Conservation (phyloP, 1,284 basidiomycete genomes). For the Pseudozyma thailandica region DNA sequence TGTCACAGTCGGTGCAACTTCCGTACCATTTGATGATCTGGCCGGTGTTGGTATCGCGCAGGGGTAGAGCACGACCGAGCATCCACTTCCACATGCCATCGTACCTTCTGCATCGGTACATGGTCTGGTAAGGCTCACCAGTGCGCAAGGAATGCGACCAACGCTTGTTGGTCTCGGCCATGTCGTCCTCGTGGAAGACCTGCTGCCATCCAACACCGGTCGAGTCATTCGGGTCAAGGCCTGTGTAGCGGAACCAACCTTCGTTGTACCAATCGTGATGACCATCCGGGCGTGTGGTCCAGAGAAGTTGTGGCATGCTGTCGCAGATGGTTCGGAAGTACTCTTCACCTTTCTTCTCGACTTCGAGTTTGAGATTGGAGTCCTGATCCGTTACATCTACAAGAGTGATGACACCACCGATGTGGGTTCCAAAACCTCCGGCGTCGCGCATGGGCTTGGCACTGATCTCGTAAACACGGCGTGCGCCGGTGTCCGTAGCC, state of each 20-base stretch:
- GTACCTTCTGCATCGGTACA: conserved; percentile 63
- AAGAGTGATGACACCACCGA: conserved; percentile 58
- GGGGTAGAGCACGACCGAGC: conserved; percentile 63
- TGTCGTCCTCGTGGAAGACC: conserved; percentile 67
- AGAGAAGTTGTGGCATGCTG: conserved; percentile 66
- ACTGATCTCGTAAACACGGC: conserved; percentile 45
- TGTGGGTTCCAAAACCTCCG: conserved; percentile 58
- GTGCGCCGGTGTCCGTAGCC: conserved; percentile 42
- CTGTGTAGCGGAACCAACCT: conserved; percentile 67
- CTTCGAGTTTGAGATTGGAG: conserved; percentile 24
- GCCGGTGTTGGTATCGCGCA: conserved; percentile 55
- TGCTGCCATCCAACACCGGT: conserved; percentile 67
- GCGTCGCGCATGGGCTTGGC: conserved; percentile 58
- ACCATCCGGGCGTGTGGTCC: conserved; percentile 66
- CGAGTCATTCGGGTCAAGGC: conserved; percentile 52
- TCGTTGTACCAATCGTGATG: conserved; percentile 62
- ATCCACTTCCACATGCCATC: conserved; percentile 66
- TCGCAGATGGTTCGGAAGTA: conserved; percentile 62
- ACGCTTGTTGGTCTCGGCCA: conserved; percentile 56
- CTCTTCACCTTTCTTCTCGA: conserved; percentile 53
- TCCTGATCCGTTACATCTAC: conserved; percentile 53
- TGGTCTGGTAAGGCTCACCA: conserved; percentile 66
- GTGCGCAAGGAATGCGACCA: conserved; percentile 68
- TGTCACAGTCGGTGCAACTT: conserved; percentile 64
- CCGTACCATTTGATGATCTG: conserved; percentile 67